Percentiles rank a stretch among this genome's conserved stretches.
These are phyloP conservation scores for Davidsoniella virescens DNA, from an alignment of 2,329 filamentous ascomycete genomes.

Conservation along the genomic window DNA sequence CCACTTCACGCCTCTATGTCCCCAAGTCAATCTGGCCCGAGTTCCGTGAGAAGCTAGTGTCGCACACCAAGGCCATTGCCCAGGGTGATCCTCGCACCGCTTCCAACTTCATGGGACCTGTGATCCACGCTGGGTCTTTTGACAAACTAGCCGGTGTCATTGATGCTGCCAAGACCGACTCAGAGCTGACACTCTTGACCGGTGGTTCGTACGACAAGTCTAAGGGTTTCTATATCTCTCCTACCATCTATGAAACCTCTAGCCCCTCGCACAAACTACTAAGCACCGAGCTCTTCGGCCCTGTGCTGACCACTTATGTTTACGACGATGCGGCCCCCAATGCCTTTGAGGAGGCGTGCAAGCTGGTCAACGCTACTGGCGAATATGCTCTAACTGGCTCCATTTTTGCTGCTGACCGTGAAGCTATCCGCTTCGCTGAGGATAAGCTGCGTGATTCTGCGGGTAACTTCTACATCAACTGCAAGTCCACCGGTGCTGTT, in stretches of 20 bases:
- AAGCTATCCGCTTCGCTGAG: conserved; percentile 50
- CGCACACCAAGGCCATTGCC: conserved; percentile 54
- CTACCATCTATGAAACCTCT: conserved; percentile 62
- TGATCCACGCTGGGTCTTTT: conserved; percentile 71
- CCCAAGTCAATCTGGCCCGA: conserved; percentile 58
- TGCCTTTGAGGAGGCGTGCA: conserved; percentile 42
- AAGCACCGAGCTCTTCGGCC: conserved; percentile 67
- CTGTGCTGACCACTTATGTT: conserved; percentile 56
- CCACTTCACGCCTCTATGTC: conserved; percentile 66
- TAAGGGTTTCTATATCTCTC: conserved; percentile 70
- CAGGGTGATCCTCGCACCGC: conserved; percentile 54
- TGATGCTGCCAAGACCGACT: conserved; percentile 61
- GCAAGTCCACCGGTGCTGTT: conserved; percentile 61
- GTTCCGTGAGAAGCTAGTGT: conserved; percentile 49
- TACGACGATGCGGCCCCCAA: conserved; percentile 51
- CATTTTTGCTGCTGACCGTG: conserved; percentile 55
- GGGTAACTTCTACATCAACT: conserved; percentile 78
- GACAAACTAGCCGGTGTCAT: conserved; percentile 64
- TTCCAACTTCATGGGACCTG: conserved; percentile 69
- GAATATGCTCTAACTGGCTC: conserved; percentile 67
- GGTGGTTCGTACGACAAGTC: conserved; percentile 65
- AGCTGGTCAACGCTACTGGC: conserved; percentile 51
- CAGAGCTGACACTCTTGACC: conserved; percentile 52
- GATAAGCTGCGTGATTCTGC: conserved; percentile 55
- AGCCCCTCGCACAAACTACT: conserved; percentile 62